These are phyloP conservation scores for Mycosphaerella arachidis DNA, from an alignment of 2,329 filamentous ascomycete genomes.

Conservation along the genomic window DNA sequence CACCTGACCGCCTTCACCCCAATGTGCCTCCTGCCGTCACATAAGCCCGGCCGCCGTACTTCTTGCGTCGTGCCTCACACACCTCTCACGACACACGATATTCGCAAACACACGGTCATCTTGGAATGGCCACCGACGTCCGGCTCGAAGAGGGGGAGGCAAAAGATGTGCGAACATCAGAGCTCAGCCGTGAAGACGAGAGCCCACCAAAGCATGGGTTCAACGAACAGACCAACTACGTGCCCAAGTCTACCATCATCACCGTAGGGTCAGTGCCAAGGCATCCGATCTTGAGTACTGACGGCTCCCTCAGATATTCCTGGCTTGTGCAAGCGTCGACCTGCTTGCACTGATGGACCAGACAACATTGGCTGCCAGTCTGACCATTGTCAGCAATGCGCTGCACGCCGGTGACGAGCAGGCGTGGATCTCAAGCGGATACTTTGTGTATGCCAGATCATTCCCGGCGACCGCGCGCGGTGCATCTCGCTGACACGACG, in stretches of 20 bases:
- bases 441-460: conserved; percentile 42
- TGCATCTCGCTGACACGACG: conserved; percentile 26
- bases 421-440: conserved; percentile 54
- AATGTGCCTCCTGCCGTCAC: no score
- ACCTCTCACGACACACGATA: no score
- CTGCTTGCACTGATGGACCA: conserved; percentile 55
- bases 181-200: conserved; percentile 6
- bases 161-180: conserved; percentile 1
- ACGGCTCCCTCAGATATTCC: conserved; percentile 46
- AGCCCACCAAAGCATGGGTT: conserved; percentile 34
- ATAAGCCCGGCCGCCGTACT: no score
- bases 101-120: background rate
- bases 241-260: conserved; percentile 48
- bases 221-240: conserved; percentile 56
- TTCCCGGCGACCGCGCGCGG: background rate
- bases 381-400: conserved; percentile 52
- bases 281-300: background rate
- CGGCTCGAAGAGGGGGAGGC: conserved; percentile 2
- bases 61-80: no score
- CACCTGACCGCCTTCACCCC: no score
- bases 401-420: conserved; percentile 48
- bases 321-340: conserved; percentile 54
- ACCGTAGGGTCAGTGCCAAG: conserved; percentile 36
- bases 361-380: conserved; percentile 52
- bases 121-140: conserved; percentile 10